Base-by-base conservation (phyloP, 257 asterid genomes). In the Gentiana macrophylla region DNA sequence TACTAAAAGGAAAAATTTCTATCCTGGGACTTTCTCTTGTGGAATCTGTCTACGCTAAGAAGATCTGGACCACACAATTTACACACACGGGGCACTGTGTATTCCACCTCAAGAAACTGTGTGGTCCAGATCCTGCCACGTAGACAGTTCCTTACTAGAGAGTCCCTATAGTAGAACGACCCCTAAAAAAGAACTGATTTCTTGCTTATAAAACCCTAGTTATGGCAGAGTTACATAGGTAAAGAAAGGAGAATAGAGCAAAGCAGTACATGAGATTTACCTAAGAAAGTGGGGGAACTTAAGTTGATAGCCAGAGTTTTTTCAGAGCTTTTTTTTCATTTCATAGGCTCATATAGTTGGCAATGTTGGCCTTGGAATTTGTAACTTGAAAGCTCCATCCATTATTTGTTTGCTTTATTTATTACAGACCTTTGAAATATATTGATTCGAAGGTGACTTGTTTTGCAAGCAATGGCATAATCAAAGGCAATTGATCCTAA, bases 251-350 rank as follows among this genome's bases (percentile, higher is more conserved):
- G 59, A 55, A 46, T 53, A 24, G 51, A 64, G 69, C 47, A 11
- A 64, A 33, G 59, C 24, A 32, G 59, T 38, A 37, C 57, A 50
- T 56, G 62, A 53, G 15, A 56, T 56, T 64, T 64, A 48, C 63
- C 59, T 64, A 56, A 64, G 58, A 58, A 64, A 64, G 69, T 64
- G 63, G 63, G 63, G 63, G 54, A 43, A 64, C 54, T 57, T 50
- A 33, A 41, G 43, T 53, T 44, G 55, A 5, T 32, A 53, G 36
- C 61, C 24, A 45, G 54, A 53, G 43, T 32, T n/a, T 5, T 34
- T 50, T 6, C 53, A 35, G 53, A 2, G 37, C 3, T 32, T 24
- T 43, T 43, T 43, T 56, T 13, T 56, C 24, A 24, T 24, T 24
- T 24, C 24, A 37, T 36, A 38, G 50, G 50, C 49, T 41, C 5